These are phyloP conservation scores for Solanum stenotomum DNA, from an alignment of 257 asterid species.

Conservation along the genomic window DNA sequence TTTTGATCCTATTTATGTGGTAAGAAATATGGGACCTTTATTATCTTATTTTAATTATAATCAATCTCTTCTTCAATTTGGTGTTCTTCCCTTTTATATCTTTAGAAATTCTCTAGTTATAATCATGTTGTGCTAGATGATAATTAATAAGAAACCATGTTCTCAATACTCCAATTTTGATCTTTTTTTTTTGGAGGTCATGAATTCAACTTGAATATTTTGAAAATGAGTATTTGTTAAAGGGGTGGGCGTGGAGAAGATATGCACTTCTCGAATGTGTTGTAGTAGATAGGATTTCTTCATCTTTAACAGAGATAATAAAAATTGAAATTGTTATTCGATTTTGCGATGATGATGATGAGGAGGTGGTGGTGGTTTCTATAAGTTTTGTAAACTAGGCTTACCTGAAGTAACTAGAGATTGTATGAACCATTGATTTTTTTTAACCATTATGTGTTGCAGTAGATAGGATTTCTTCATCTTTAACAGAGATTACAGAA, in stretches of 20 bases:
- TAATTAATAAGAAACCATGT: neutral
- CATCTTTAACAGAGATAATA: too few relatives aligned
- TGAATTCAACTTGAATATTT: neutral
- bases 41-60: neutral
- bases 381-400: neutral
- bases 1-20: slow-evolving; percentile 40
- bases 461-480: neutral
- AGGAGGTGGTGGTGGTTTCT: neutral
- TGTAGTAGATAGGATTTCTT: too few relatives aligned
- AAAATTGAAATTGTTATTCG: too few relatives aligned
- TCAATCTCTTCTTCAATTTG: neutral
- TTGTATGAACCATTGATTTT: neutral
- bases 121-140: neutral
- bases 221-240: neutral
- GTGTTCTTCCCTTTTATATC: neutral
- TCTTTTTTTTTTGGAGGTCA: neutral
- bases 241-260: neutral
- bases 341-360: neutral
- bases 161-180: neutral
- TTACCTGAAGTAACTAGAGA: neutral
- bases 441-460: neutral
- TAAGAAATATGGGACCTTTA: neutral
- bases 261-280: neutral
- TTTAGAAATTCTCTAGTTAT: neutral
- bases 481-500: neutral